These are phyloP conservation scores for Canavalia gladiata DNA, from an alignment of 306 rosid genomes.

Conservation along the genomic window DNA sequence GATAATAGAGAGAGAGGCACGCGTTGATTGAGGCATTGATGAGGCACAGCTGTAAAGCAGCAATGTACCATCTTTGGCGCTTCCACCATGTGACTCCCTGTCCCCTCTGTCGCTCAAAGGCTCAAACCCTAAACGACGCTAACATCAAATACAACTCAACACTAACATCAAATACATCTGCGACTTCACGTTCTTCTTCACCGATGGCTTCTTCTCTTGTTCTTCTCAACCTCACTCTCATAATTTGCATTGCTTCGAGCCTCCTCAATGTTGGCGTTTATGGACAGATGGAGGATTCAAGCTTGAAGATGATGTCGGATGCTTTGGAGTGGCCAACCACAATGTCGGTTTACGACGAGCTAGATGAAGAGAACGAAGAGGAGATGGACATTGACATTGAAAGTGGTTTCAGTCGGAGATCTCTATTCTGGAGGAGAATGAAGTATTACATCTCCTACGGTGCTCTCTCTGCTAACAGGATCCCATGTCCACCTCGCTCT, in stretches of 20 bases:
- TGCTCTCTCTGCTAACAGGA: conserved; percentile 86
- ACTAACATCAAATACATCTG: too few relatives aligned
- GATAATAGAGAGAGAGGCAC: conserved; percentile 33
- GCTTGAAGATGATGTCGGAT: conserved; percentile 67
- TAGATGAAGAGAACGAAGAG: conserved; percentile 39
- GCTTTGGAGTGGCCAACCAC: conserved; percentile 75
- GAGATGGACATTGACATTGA: conserved; percentile 28
- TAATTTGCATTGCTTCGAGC: conserved; percentile 26
- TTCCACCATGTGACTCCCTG: conserved; percentile 71
- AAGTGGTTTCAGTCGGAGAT: conserved; percentile 65
- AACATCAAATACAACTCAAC: too few relatives aligned
- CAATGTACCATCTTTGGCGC: conserved; percentile 45
- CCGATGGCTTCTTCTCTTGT: conserved; percentile 41
- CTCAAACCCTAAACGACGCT: not conserved
- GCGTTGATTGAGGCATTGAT: conserved; percentile 58
- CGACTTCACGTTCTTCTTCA: not conserved
- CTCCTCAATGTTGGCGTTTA: not conserved
- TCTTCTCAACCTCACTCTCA: conserved; percentile 35
- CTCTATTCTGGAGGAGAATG: conserved; percentile 76
- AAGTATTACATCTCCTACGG: conserved; percentile 89
- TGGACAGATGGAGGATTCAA: conserved; percentile 66
- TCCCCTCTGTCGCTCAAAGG: not conserved
- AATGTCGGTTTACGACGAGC: conserved; percentile 52
- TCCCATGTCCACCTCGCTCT: conserved; percentile 96
- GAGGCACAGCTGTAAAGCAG: conserved; percentile 71